These are phyloP conservation scores for Elsinoe ampelina DNA, from an alignment of 2,329 filamentous ascomycete genomes.

Conservation along the genomic window DNA sequence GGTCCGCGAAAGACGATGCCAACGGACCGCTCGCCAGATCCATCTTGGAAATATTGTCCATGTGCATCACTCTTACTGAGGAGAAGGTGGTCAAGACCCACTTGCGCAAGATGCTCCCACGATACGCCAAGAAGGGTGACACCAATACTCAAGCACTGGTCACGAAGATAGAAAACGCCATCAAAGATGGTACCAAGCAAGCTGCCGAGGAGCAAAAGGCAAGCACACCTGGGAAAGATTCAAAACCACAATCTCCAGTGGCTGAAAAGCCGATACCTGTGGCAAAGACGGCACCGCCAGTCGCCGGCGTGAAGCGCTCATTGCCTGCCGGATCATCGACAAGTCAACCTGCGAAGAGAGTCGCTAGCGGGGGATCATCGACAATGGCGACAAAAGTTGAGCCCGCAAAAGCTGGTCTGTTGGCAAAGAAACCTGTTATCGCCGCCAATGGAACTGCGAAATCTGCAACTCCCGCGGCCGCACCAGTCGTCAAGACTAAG, in stretches of 20 bases:
- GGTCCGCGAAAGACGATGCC: slow-evolving; percentile 36
- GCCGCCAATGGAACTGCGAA: slow-evolving; percentile 21
- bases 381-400: slow-evolving; percentile 3
- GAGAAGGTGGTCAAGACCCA: slow-evolving; percentile 54
- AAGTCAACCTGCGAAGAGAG: slow-evolving; percentile 27
- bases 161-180: slow-evolving; percentile 39
- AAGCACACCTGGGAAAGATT: slow-evolving; percentile 23
- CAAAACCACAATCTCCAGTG: slow-evolving; percentile 20
- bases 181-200: slow-evolving; percentile 35
- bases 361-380: slow-evolving; percentile 18
- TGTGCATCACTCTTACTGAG: slow-evolving; percentile 52
- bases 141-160: slow-evolving; percentile 54
- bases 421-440: slow-evolving; percentile 17
- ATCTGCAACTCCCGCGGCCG: slow-evolving; percentile 16
- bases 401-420: slow-evolving; percentile 15
- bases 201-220: slow-evolving; percentile 27
- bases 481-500: slow-evolving; percentile 25
- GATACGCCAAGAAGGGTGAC: slow-evolving; percentile 56
- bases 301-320: slow-evolving; percentile 28
- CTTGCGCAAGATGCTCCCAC: slow-evolving; percentile 54
- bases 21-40: slow-evolving; percentile 33
- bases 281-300: slow-evolving; percentile 19
- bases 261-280: slow-evolving; percentile 11
- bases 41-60: slow-evolving; percentile 50
- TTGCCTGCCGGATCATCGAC: slow-evolving; percentile 14